Evolutionary conservation across 1,284 basidiomycete species (phyloP).

Genomic region (Leccinum griseonigrum): DNA sequence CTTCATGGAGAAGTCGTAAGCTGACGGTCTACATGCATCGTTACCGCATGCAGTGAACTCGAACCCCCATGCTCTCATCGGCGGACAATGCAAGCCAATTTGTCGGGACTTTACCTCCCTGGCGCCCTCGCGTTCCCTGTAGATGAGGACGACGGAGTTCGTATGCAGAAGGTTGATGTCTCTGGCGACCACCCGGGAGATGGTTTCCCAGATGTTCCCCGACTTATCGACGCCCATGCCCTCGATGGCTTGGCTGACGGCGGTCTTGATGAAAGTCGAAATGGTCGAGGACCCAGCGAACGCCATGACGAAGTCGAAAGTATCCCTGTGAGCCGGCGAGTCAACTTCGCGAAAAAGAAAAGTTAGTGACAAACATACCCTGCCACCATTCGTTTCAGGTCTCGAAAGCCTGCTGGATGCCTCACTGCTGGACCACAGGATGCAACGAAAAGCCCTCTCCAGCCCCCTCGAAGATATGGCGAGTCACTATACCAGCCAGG

Average conservation of each 20-base stretch:
- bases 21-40: not conserved
- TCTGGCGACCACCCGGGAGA: not conserved
- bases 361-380: not conserved
- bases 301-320: constrained; percentile 1
- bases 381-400: not conserved
- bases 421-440: not conserved
- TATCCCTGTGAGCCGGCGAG: not conserved
- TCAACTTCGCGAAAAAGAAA: not conserved
- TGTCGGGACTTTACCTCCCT: not conserved
- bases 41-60: constrained; percentile 1
- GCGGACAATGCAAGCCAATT: not conserved
- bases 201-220: not conserved
- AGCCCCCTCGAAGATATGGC: not conserved
- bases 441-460: not conserved
- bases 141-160: not conserved
- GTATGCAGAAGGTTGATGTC: not conserved
- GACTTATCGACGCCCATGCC: constrained; percentile 1
- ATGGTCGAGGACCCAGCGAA: not conserved
- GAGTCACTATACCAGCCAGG: not conserved
- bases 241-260: not conserved
- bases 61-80: not conserved
- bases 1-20: not conserved
- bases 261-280: not conserved
- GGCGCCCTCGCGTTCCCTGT: not conserved
- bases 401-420: not conserved